Percentiles rank a stretch among this genome's conserved stretches.
phyloP scores from a whole-genome alignment of 139 green algal species.

The Desmodesmus armatus region DNA sequence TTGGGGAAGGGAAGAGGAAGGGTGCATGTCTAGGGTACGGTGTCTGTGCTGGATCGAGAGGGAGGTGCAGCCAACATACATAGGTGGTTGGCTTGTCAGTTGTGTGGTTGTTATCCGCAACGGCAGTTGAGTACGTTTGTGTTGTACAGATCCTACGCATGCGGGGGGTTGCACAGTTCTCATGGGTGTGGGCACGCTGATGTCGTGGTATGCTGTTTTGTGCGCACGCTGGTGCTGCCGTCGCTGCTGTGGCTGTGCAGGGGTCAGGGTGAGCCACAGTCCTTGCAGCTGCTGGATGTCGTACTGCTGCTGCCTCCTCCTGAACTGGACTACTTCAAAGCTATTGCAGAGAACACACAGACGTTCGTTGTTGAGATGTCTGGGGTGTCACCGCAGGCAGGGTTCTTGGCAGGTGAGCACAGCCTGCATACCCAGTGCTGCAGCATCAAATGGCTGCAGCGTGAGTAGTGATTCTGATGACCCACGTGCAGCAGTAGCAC shows the following conservation, averaged over 20 bases:
- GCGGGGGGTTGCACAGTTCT: no score
- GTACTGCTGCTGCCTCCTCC: slow-evolving; percentile 10
- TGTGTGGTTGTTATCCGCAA: no score
- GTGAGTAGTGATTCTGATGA: not conserved
- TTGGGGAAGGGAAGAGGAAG: no score
- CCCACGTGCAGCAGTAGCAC: not conserved
- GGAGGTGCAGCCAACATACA: no score
- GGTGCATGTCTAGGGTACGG: no score
- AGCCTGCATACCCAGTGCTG: not conserved
- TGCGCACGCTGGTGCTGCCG: not conserved
- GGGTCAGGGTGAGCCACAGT: not conserved
- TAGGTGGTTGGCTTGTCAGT: no score
- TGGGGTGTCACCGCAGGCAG: not conserved
- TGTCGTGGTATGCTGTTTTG: not conserved
- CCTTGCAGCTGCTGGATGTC: not conserved
- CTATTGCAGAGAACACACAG: not conserved
- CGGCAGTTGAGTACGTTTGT: no score
- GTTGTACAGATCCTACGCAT: no score
- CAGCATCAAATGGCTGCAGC: not conserved
- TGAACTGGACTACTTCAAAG: slow-evolving; percentile 28
- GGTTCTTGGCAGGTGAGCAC: not conserved
- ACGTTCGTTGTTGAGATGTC: slow-evolving; percentile 26
- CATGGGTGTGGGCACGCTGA: no score
- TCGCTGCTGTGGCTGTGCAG: not conserved
- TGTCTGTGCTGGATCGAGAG: no score